These are phyloP conservation scores for Cladosporium velox DNA, from an alignment of 2,329 filamentous ascomycete species.

Conservation along the genomic window DNA sequence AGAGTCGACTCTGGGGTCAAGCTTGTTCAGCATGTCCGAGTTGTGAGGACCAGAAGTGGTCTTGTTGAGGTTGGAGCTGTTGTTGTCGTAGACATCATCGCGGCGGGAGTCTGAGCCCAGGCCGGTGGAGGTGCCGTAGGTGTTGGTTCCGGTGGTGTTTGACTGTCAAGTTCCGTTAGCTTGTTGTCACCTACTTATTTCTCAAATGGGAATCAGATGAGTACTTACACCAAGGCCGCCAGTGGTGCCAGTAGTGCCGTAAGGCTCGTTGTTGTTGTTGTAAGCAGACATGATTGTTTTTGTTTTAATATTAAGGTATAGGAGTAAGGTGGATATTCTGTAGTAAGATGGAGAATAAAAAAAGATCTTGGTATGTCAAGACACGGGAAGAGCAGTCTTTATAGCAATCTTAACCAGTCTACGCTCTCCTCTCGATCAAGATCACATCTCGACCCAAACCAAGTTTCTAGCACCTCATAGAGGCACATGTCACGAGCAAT, in stretches of 20 bases:
- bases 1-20: constrained; percentile 23
- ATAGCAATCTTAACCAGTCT: constrained; percentile 6
- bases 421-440: neutral
- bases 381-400: neutral
- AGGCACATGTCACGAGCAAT: constrained; percentile 14
- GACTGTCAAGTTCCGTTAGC: constrained; percentile 9
- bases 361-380: neutral
- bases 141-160: constrained; percentile 5
- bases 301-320: neutral
- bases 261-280: constrained; percentile 20
- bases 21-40: constrained; percentile 25
- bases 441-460: neutral
- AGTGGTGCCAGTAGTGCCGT: constrained; percentile 3
- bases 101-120: constrained; percentile 1
- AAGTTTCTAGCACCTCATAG: constrained; percentile 1
- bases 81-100: neutral
- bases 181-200: neutral
- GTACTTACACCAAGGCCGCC: constrained; percentile 17
- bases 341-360: constrained; percentile 5
- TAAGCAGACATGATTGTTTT: constrained; percentile 17
- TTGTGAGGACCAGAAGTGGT: constrained; percentile 26
- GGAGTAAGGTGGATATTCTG: neutral
- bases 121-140: constrained; percentile 10
- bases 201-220: neutral
- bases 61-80: neutral